These are phyloP conservation scores for Aurifilum marmelostoma DNA, from an alignment of 2,329 filamentous ascomycete species.

Conservation along the genomic window DNA sequence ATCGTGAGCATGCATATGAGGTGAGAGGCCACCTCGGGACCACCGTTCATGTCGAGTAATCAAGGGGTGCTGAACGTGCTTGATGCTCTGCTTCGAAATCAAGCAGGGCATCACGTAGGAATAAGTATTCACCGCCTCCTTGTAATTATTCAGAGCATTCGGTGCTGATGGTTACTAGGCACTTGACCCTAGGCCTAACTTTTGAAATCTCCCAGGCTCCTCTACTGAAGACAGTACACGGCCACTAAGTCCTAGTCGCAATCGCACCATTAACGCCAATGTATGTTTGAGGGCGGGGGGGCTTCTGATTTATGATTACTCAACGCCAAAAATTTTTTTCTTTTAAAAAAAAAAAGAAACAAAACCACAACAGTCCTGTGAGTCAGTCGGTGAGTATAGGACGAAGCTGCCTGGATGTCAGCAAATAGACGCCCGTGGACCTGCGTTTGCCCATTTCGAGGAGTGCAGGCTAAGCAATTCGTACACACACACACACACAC, in stretches of 20 bases:
- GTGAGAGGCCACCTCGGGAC: background rate
- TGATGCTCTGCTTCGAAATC: background rate
- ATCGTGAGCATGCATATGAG: background rate
- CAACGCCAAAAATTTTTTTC: no score
- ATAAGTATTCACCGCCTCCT: background rate
- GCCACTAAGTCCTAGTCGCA: background rate
- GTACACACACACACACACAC: no score
- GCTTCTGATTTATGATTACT: background rate
- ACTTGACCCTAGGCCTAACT: background rate
- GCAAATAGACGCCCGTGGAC: background rate
- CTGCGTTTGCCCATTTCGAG: no score
- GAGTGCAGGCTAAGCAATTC: no score
- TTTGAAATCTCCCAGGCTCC: no score
- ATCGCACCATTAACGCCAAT: background rate
- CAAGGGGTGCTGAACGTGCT: background rate
- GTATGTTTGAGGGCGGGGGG: background rate
- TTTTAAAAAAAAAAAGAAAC: no score
- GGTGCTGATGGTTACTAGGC: background rate
- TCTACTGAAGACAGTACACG: background rate
- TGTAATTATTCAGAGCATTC: background rate
- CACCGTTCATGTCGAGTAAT: background rate
- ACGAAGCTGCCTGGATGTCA: background rate
- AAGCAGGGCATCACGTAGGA: background rate
- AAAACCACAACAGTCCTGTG: no score
- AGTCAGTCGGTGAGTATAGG: no score